Evolutionary conservation across 2,329 filamentous ascomycete species (phyloP).

Genomic region (Diplodia sapinea): DNA sequence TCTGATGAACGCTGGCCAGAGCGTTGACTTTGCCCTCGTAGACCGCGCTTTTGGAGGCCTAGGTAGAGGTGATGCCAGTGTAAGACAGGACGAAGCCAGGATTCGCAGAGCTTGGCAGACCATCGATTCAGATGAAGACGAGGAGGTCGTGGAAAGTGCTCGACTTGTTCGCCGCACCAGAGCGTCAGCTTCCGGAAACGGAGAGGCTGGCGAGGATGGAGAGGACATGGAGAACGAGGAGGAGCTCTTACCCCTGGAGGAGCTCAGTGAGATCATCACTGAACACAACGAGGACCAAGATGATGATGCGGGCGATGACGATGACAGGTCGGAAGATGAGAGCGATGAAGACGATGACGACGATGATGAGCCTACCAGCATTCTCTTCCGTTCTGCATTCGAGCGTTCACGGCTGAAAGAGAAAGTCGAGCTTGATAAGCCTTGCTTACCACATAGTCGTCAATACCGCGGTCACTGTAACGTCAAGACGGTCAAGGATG

Average conservation of each 20-base stretch:
- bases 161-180: constrained; percentile 9
- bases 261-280: constrained; percentile 35
- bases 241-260: constrained; percentile 28
- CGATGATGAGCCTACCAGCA: constrained; percentile 44
- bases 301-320: constrained; percentile 39
- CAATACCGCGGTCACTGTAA: constrained; percentile 70
- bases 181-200: not conserved
- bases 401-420: constrained; percentile 55
- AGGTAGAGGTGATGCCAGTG: constrained; percentile 51
- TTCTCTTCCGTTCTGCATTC: constrained; percentile 56
- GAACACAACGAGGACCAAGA: constrained; percentile 38
- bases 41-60: constrained; percentile 67
- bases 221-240: constrained; percentile 37
- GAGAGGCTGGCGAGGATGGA: not conserved
- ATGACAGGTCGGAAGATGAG: constrained; percentile 40
- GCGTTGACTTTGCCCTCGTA: constrained; percentile 62
- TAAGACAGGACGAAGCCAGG: constrained; percentile 50
- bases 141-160: constrained; percentile 43
- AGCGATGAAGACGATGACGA: constrained; percentile 43
- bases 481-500: constrained; percentile 70
- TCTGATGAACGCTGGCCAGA: constrained; percentile 62
- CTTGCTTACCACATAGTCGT: constrained; percentile 62
- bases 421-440: constrained; percentile 60
- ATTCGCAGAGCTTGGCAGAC: constrained; percentile 52
- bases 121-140: constrained; percentile 54